phyloP scores from a whole-genome alignment of 306 rosid species.

The Rubus parviflorus region DNA sequence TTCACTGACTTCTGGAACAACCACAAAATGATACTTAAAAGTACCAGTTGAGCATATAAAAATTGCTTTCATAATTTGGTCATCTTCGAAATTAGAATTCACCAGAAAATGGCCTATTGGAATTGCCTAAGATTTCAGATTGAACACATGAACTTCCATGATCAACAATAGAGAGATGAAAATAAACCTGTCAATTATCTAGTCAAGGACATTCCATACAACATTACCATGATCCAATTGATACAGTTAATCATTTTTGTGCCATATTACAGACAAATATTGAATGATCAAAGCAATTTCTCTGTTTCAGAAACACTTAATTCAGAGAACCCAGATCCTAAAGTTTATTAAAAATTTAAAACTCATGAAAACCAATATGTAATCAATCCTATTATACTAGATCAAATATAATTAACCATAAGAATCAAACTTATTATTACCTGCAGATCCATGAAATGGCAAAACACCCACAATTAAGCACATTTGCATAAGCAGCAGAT shows the following conservation, averaged over 20 bases:
- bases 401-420: conserved; percentile 18
- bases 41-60: background rate
- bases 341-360: conserved; percentile 21
- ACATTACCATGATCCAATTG: conserved; percentile 6
- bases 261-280: background rate
- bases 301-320: background rate
- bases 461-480: conserved; percentile 41
- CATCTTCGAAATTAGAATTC: background rate
- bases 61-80: background rate
- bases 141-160: conserved; percentile 4
- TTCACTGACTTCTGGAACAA: background rate
- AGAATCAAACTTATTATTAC: conserved; percentile 45
- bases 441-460: conserved; percentile 60
- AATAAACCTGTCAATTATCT: background rate
- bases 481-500: conserved; percentile 49
- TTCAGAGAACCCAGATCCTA: conserved; percentile 29
- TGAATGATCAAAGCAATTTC: background rate
- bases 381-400: background rate
- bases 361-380: background rate
- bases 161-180: background rate
- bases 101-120: background rate
- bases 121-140: conserved; percentile 3
- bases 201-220: background rate
- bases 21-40: background rate
- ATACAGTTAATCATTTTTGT: background rate